Base-by-base conservation (phyloP, 768 basidiomycete genomes). In the Mycena maculata region DNA sequence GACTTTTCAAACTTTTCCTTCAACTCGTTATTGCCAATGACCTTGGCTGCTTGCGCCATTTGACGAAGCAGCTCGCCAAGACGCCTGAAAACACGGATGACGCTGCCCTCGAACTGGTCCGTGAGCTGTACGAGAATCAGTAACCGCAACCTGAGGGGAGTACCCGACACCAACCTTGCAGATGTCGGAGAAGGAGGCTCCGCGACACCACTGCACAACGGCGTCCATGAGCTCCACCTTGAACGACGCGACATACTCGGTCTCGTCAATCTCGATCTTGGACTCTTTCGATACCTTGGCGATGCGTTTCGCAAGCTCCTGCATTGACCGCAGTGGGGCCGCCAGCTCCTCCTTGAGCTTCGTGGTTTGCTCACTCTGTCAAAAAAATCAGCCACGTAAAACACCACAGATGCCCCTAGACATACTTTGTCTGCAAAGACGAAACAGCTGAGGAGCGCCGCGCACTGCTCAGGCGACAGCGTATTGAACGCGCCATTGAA, bases 151-250 rank as follows among this genome's bases (percentile, higher is more conserved):
- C 8, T 16, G 11, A 13, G 53, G 30, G 60, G 18, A 33, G n/a
- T 22, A 25, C 13, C 4, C 27, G 49, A 44, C 5, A 72, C 85
- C 31, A 45, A 93, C 96, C 88, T 98, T 98, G 87, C 94, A 95
- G 61, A 98, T 95, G 27, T 99, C 97, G 1, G 92, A 84, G 80
- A 99, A 99, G 28, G 94, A 94, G 18, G 96, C 94, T 5, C 98
- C 98, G n/a, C 94, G 90, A 81, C 97, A 99, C 98, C 98, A 99
- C 67, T 95, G 93, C 38, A 95, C 86, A 12, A 99, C 98, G 1
- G 94, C 94, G 70, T 99, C 98, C 96, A 99, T 99, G 54, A 99
- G 88, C 75, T 98, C 97, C 22, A 98, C 94, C 80, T 98, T 99
- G 89, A 99, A 99, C 13, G 93, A 95, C 58, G 90, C 85, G 2